phyloP scores from a whole-genome alignment of 208 protist species.

The Leishmania tarentolae region DNA sequence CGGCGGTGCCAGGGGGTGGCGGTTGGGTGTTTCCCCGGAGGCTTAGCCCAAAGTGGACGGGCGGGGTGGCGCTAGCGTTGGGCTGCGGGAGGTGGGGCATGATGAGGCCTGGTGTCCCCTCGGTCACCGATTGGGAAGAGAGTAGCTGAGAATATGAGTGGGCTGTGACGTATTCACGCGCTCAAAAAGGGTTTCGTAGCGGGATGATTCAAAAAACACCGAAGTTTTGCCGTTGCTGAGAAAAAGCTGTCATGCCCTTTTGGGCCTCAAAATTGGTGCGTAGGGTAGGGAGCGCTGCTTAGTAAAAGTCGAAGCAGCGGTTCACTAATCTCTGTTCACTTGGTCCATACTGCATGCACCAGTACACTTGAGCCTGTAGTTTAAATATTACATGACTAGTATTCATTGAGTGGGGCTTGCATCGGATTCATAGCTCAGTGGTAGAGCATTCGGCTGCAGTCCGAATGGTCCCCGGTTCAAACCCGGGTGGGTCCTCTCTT shows the following conservation, averaged over 20 bases:
- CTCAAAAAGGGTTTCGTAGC: not conserved
- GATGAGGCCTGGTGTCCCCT: not conserved
- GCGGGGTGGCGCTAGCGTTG: not conserved
- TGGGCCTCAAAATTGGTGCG: constrained; percentile 41
- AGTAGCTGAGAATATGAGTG: not conserved
- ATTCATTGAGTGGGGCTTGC: too few relatives aligned
- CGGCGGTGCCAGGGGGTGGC: too few relatives aligned
- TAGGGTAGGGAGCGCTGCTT: constrained; percentile 54
- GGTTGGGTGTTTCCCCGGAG: too few relatives aligned
- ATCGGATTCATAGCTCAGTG: constrained; percentile 92
- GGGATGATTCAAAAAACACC: not conserved
- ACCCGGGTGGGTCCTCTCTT: constrained; percentile 92
- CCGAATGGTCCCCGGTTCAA: constrained; percentile 95
- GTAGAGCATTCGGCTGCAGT: constrained; percentile 95
- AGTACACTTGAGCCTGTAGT: too few relatives aligned
- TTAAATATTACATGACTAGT: not conserved
- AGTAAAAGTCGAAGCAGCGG: constrained; percentile 88
- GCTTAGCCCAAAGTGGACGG: too few relatives aligned
- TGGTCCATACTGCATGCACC: too few relatives aligned
- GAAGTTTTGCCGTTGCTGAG: not conserved
- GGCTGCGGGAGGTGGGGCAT: not conserved
- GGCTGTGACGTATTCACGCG: not conserved
- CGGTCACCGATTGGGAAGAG: too few relatives aligned
- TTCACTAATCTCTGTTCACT: too few relatives aligned
- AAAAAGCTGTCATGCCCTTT: not conserved